A percentile compares a stretch with the other conserved stretches of the same genome.
phyloP scores from a whole-genome alignment of 2,329 filamentous ascomycete species.

The Ilyonectria sp. region DNA sequence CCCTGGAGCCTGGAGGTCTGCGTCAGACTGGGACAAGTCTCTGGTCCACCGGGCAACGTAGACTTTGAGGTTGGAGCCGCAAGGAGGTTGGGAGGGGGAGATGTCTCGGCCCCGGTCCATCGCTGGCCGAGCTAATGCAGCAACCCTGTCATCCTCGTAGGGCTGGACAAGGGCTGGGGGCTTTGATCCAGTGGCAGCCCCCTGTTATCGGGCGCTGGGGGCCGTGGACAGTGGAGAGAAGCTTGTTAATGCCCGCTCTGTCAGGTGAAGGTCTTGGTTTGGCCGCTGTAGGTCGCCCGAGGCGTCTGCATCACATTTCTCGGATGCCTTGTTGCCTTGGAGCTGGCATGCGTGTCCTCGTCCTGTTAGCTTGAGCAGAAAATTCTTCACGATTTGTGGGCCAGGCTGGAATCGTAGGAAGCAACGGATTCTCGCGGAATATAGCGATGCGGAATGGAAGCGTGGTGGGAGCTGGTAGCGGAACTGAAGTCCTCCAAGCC shows the following conservation, averaged over 20 bases:
- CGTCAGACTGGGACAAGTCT: constrained; percentile 41
- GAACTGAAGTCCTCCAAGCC: background rate
- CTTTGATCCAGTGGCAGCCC: constrained; percentile 6
- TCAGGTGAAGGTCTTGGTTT: constrained; percentile 2
- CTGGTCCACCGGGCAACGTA: constrained; percentile 40
- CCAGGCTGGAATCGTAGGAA: background rate
- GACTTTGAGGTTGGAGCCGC: constrained; percentile 39
- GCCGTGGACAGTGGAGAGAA: background rate
- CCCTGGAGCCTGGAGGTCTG: constrained; percentile 43
- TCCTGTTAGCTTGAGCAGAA: background rate
- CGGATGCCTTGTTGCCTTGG: constrained; percentile 30
- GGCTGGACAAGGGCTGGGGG: constrained; percentile 40
- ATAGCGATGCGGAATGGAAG: background rate
- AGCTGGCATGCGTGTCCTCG: constrained; percentile 5
- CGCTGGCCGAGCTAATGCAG: constrained; percentile 46
- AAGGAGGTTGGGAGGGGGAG: constrained; percentile 41
- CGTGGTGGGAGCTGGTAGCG: background rate
- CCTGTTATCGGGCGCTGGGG: background rate
- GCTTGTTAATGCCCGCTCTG: background rate
- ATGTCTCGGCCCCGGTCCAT: constrained; percentile 39
- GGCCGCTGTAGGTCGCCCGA: constrained; percentile 20
- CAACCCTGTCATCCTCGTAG: constrained; percentile 39
- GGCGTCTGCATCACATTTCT: constrained; percentile 25
- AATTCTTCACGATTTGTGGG: constrained; percentile 10
- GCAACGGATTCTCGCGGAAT: background rate